Evolutionary conservation across 2,329 filamentous ascomycete species (phyloP).

Genomic region (Fusarium sp.): DNA sequence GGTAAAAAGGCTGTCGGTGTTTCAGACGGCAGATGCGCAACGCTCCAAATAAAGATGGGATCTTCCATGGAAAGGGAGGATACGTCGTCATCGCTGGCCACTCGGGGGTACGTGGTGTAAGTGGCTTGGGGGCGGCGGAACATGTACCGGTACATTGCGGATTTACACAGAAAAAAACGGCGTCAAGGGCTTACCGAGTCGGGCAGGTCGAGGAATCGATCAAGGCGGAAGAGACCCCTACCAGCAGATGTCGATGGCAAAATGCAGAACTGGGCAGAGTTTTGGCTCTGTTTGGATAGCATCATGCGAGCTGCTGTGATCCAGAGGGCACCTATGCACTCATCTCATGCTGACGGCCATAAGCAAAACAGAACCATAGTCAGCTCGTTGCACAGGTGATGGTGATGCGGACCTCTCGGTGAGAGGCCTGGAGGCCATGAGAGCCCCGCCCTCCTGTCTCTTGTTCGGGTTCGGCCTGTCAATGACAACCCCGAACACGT

Average conservation of each 20-base stretch:
- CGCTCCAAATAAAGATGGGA: constrained; percentile 1
- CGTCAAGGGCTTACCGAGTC: constrained; percentile 35
- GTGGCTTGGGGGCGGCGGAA: constrained; percentile 35
- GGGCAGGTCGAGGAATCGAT: constrained; percentile 36
- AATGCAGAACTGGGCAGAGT: too few species aligned
- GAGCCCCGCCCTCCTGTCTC: constrained; percentile 8
- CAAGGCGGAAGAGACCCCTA: constrained; percentile 22
- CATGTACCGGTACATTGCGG: constrained; percentile 26
- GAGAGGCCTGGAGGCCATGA: constrained; percentile 4
- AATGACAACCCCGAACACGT: constrained; percentile 11
- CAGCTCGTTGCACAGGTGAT: not conserved
- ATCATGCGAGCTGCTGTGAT: too few species aligned
- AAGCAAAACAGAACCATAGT: constrained; percentile 2
- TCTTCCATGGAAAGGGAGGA: constrained; percentile 22
- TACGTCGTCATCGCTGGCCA: constrained; percentile 39
- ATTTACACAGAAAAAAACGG: not conserved
- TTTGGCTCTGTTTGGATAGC: too few species aligned
- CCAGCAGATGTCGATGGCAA: not conserved
- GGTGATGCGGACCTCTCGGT: constrained; percentile 23
- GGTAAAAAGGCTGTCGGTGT: not conserved
- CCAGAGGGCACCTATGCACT: not conserved
- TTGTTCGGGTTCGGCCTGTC: constrained; percentile 14
- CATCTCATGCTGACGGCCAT: constrained; percentile 24
- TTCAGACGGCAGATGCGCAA: constrained; percentile 22
- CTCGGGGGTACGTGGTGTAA: constrained; percentile 25